phyloP scores from a whole-genome alignment of 257 asterid species.

The Solanum appendiculatum region DNA sequence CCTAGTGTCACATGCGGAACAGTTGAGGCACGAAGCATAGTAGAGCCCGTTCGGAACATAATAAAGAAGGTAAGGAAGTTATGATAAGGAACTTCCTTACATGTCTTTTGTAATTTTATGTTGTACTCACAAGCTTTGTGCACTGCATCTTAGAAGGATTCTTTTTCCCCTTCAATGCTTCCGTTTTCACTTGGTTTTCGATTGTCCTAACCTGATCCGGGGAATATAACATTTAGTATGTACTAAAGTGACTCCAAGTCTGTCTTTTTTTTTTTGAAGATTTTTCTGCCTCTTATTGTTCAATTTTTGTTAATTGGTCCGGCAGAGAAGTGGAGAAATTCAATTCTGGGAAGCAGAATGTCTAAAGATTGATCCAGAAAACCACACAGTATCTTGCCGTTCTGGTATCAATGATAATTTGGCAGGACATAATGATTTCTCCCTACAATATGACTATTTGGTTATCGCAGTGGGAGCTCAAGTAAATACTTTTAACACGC shows the following conservation, averaged over 20 bases:
- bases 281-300: neutral
- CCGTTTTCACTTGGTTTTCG: neutral
- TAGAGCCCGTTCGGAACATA: slow-evolving; percentile 4
- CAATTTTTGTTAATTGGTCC: neutral
- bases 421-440: slow-evolving; percentile 57
- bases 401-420: slow-evolving; percentile 34
- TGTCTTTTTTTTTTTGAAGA: neutral
- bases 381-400: slow-evolving; percentile 73
- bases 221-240: neutral
- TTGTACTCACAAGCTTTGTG: neutral
- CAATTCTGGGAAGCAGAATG: slow-evolving; percentile 91
- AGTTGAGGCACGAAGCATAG: slow-evolving; percentile 7
- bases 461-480: slow-evolving; percentile 82
- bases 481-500: slow-evolving; percentile 84
- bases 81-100: neutral
- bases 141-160: neutral
- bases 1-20: slow-evolving; percentile 11
- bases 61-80: slow-evolving; percentile 1
- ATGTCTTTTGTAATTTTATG: neutral
- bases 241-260: neutral
- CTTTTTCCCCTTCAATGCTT: neutral
- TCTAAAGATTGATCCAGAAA: slow-evolving; percentile 46
- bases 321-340: slow-evolving; percentile 61
- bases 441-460: slow-evolving; percentile 87
- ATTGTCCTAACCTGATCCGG: neutral